These are phyloP conservation scores for Cucurbita maxima DNA, from an alignment of 306 rosid species.

Conservation along the genomic window DNA sequence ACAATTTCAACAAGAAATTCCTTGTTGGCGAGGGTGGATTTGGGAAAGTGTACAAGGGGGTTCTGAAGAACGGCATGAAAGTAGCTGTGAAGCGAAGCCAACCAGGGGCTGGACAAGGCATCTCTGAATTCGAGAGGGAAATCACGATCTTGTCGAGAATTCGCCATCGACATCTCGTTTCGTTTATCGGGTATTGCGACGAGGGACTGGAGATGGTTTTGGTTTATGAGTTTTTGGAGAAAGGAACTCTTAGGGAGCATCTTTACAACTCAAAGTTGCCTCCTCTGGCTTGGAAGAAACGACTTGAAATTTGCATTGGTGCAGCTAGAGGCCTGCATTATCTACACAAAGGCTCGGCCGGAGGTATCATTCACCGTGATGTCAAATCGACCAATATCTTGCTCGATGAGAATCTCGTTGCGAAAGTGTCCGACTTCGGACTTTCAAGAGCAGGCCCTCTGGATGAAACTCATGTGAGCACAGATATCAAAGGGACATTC, in stretches of 20 bases:
- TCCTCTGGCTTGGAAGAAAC: conserved; percentile 33
- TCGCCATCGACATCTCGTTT: conserved; percentile 19
- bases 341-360: neutral
- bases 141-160: conserved; percentile 35
- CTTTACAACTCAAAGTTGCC: conserved; percentile 19
- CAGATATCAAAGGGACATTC: conserved; percentile 34
- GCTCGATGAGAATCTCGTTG: neutral
- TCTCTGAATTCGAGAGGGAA: conserved; percentile 33
- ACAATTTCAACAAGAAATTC: conserved; percentile 20
- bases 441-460: conserved; percentile 29
- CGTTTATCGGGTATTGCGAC: conserved; percentile 33
- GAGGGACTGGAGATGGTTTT: conserved; percentile 42
- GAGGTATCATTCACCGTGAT: neutral
- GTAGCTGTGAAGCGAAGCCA: conserved; percentile 43
- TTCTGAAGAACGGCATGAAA: conserved; percentile 14
- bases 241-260: conserved; percentile 39
- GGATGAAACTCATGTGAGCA: conserved; percentile 35
- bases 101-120: conserved; percentile 37
- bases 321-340: neutral
- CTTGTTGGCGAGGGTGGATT: conserved; percentile 36
- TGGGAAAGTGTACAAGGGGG: conserved; percentile 19
- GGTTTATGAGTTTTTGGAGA: conserved; percentile 45
- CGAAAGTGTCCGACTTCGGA: conserved; percentile 42
- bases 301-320: conserved; percentile 7
- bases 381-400: neutral